Evolutionary conservation across 2,329 filamentous ascomycete species (phyloP).

Genomic region (Colletotrichum spinosum): DNA sequence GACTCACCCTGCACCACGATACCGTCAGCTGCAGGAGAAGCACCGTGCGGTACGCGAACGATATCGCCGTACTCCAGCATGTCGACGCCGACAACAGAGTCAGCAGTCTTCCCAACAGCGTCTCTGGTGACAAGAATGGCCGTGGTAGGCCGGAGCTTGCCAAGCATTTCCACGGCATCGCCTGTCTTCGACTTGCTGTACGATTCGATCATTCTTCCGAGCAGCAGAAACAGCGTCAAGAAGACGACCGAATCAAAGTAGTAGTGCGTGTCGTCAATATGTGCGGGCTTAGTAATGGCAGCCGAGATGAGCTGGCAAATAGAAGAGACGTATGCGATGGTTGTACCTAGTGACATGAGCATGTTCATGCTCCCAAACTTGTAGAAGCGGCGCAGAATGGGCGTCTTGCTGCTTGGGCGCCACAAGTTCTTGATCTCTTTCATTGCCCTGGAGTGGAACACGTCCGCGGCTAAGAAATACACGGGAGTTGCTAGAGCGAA

Average conservation of each 20-base stretch:
- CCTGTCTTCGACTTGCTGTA: slow-evolving; percentile 94
- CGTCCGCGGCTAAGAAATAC: slow-evolving; percentile 87
- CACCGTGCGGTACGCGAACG: slow-evolving; percentile 81
- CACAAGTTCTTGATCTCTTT: slow-evolving; percentile 85
- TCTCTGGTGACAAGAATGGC: slow-evolving; percentile 74
- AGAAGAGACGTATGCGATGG: slow-evolving; percentile 87
- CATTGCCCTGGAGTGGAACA: slow-evolving; percentile 83
- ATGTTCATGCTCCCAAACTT: slow-evolving; percentile 98
- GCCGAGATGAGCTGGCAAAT: slow-evolving; percentile 79
- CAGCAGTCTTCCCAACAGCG: slow-evolving; percentile 50
- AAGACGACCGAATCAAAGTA: slow-evolving; percentile 97
- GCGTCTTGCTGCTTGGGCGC: slow-evolving; percentile 79
- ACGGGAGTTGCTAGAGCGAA: slow-evolving; percentile 87
- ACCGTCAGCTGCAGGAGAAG: slow-evolving; percentile 88
- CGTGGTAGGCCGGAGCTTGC: slow-evolving; percentile 80
- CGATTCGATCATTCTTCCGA: slow-evolving; percentile 81
- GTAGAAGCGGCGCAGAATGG: slow-evolving; percentile 81
- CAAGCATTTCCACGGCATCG: slow-evolving; percentile 84
- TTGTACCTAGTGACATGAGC: slow-evolving; percentile 88
- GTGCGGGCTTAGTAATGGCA: slow-evolving; percentile 53
- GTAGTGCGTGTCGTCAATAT: slow-evolving; percentile 63
- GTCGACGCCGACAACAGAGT: slow-evolving; percentile 67
- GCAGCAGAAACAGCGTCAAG: slow-evolving; percentile 86
- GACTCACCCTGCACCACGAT: slow-evolving; percentile 70
- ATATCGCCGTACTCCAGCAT: slow-evolving; percentile 79